Base-by-base conservation (phyloP, 2,329 filamentous ascomycete genomes). In the Cladosporium sp. region DNA sequence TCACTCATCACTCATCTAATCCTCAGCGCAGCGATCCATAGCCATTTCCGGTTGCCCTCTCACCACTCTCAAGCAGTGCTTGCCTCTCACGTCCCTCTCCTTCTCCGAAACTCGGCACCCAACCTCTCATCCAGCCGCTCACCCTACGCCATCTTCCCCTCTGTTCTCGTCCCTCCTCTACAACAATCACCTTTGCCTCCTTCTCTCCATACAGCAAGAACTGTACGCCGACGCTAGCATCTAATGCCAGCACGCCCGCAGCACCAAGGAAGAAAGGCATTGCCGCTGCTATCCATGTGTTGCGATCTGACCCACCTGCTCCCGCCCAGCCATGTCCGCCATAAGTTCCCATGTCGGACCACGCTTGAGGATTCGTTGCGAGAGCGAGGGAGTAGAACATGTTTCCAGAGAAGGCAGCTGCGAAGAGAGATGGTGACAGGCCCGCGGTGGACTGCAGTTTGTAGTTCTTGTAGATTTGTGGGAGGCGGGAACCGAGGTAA, bases 381-480 rank as follows among this genome's bases (percentile, higher is more conserved):
- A 88, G 73, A 0, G 84, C 86, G 28, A 76, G 72, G 9, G 83
- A 85, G 74, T 88, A 88, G 75, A 87, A 88, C 42, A 87, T 73
- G 66, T 88, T 88, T 2, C 86, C 86, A 66, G 82, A 82, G 69
- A 88, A 88, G 3, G 86, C 86, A 5, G 86, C 86, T 39, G 82
- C 75, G 73, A 88, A 88, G 51, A 88, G 79, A 0, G 83, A 73
- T 0, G 85, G 84, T 0, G 80, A 84, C 8, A 88, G 80, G 3
- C 86, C 86, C 1, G 84, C 78, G 11, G 85, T 88, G 43, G 84
- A 86, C 67, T 83, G 82, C 51, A 85, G 83, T 52, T 75, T 66
- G 68, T 83, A 82, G 72, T 88, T 88, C 66, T 87, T 85, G 75
- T 84, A 83, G 38, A 88, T 78, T 67, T 88, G 86, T 0, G 86